phyloP scores from a whole-genome alignment of 495 filamentous ascomycete species.

The Hypoxylon crocopeplum region DNA sequence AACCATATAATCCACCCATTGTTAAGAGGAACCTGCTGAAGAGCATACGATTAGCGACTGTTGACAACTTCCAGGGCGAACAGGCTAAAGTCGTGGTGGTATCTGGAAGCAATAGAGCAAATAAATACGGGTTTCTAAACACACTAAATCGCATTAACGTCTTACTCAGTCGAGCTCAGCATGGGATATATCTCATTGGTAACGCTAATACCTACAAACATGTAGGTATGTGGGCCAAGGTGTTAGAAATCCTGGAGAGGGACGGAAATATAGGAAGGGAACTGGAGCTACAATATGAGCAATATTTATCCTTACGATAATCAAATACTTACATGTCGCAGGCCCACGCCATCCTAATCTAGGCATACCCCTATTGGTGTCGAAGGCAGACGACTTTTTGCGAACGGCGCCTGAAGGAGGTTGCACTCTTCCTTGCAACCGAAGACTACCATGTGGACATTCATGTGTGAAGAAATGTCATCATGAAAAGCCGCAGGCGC shows the following conservation, averaged over 20 bases:
- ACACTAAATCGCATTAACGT: conserved; percentile 85
- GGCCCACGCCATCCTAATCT: conserved; percentile 69
- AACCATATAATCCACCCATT: conserved; percentile 1
- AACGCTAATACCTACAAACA: conserved; percentile 64
- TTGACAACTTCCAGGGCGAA: conserved; percentile 87
- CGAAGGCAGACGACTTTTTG: conserved; percentile 67
- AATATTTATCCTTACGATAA: neutral
- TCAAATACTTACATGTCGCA: conserved; percentile 8
- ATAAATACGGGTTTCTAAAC: conserved; percentile 74
- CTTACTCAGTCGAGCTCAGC: conserved; percentile 71
- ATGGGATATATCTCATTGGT: conserved; percentile 88
- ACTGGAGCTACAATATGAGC: conserved; percentile 65
- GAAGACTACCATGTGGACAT: conserved; percentile 73
- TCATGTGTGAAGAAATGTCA: conserved; percentile 74
- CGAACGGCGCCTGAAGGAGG: conserved; percentile 73
- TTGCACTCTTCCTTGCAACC: conserved; percentile 64
- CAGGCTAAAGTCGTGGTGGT: conserved; percentile 83
- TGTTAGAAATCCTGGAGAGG: conserved; percentile 61
- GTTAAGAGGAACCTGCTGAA: conserved; percentile 63
- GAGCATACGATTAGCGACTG: conserved; percentile 73
- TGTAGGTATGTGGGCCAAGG: conserved; percentile 74
- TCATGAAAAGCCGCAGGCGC: too few species aligned
- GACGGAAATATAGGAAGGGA: conserved; percentile 58
- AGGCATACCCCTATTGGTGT: conserved; percentile 60
- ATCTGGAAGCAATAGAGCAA: conserved; percentile 71